Conservation (phyloP, 2,329 filamentous ascomycete species). For the Dactylellina sp. region DNA sequence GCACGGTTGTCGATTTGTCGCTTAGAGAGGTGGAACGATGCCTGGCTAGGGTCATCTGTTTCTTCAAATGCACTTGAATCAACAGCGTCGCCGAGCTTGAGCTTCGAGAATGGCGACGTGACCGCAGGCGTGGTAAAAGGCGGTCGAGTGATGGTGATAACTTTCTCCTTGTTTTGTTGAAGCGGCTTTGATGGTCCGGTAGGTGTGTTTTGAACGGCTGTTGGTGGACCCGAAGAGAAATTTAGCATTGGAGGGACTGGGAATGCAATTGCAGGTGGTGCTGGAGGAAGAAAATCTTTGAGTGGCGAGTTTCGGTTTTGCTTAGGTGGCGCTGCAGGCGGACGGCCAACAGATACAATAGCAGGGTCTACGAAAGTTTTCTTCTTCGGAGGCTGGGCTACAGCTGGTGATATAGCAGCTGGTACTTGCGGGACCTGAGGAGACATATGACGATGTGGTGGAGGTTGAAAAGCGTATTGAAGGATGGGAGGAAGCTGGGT, state of each 20-base stretch:
- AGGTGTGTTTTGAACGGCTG: conserved; percentile 24
- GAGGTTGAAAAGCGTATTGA: conserved; percentile 33
- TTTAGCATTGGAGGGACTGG: conserved; percentile 23
- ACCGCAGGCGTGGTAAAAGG: conserved; percentile 43
- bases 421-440: conserved; percentile 20
- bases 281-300: conserved; percentile 30
- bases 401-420: conserved; percentile 34
- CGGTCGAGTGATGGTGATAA: conserved; percentile 27
- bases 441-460: conserved; percentile 47
- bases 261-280: conserved; percentile 39
- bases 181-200: neutral
- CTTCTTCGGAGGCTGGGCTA: conserved; percentile 30
- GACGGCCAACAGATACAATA: conserved; percentile 59
- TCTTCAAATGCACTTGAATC: conserved; percentile 61
- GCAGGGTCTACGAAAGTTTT: conserved; percentile 60
- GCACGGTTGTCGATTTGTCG: conserved; percentile 43
- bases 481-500: conserved; percentile 8
- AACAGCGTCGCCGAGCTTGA: conserved; percentile 57
- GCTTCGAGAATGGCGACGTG: conserved; percentile 57
- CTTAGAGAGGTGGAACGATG: conserved; percentile 26
- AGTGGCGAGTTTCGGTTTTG: conserved; percentile 24
- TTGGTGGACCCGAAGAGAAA: conserved; percentile 12
- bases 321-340: conserved; percentile 32
- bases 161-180: conserved; percentile 5
- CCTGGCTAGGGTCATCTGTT: conserved; percentile 59